Base-by-base conservation (phyloP, 2,329 filamentous ascomycete species). In the Hypoxylon sp. region DNA sequence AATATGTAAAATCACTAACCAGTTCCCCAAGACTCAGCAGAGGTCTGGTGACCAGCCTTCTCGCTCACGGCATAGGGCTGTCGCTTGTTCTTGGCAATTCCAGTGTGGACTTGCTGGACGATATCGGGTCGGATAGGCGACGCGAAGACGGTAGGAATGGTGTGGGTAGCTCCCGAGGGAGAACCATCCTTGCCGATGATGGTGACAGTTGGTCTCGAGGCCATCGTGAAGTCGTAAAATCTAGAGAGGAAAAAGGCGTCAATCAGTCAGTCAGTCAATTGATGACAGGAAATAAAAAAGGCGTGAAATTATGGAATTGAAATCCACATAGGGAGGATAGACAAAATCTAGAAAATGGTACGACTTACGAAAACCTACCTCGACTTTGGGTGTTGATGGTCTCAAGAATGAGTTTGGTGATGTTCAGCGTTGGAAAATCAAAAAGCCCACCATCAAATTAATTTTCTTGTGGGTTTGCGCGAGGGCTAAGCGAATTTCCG, bases 41-140 rank as follows among this genome's bases (percentile, higher is more conserved):
- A 96, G 76, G 94, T 99, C 84, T 99, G 94, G 83, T 99, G 94
- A 83, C 94, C 94, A 75, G 94, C 94, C 90, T 99, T 99, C 89
- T 97, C 93, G 88, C 91, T 96, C 84, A 99, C 94, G 73, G 94
- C 87, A 79, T 99, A 99, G 69, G 94, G 92, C 82, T 99, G 94
- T 78, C 94, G 89, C 88, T 96, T 97, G 88, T 99, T 99, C 91
- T 99, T 99, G 77, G 93, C 93, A 84, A 99, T 95, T 73, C 94
- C 94, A 73, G 91, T 96, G 88, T 99, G 94, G 72, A 97, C 89
- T 78, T 92, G 89, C 86, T 97, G 93, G 75, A 99, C 94, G 76
- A 99, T 96, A 81, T 99, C 94, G 73, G 92, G 90, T 78, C 94
- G 93, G 84, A 99, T 97, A 69, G 94, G 94, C 70, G 90, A 86